Evolutionary conservation across 2,329 filamentous ascomycete genomes (phyloP).

Genomic region (Monosporascus sp.): DNA sequence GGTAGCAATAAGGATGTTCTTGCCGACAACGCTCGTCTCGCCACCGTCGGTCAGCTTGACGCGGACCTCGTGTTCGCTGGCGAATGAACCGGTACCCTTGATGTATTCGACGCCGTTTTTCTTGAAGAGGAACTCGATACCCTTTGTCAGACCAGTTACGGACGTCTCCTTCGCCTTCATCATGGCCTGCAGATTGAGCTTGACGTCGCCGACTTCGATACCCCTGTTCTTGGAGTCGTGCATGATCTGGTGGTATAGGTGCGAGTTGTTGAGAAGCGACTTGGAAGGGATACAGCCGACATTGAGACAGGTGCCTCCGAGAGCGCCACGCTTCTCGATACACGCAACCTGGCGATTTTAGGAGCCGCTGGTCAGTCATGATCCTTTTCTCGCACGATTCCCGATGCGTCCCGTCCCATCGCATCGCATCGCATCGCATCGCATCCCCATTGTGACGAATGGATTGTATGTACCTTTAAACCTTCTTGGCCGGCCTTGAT

Average conservation of each 20-base stretch:
- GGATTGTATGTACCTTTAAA: constrained; percentile 64
- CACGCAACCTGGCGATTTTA: constrained; percentile 69
- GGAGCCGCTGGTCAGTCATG: constrained; percentile 3
- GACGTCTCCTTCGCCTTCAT: constrained; percentile 99
- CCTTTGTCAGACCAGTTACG: constrained; percentile 85
- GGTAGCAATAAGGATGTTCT: constrained; percentile 98
- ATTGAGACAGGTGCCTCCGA: constrained; percentile 97
- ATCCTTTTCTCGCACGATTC: not conserved
- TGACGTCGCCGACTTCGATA: constrained; percentile 95
- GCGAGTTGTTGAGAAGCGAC: constrained; percentile 98
- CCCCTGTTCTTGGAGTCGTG: constrained; percentile 97
- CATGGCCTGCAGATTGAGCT: constrained; percentile 89
- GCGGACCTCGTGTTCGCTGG: constrained; percentile 85
- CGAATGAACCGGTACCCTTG: constrained; percentile 85
- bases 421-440: not conserved
- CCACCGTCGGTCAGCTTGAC: constrained; percentile 87
- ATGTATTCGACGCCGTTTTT: constrained; percentile 99
- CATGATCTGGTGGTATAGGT: constrained; percentile 93
- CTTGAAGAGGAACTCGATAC: constrained; percentile 97
- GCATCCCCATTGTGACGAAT: constrained; percentile 1
- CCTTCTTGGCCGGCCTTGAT: constrained; percentile 99
- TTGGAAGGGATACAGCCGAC: constrained; percentile 99
- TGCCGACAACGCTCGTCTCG: constrained; percentile 78
- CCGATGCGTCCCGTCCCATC: not conserved
- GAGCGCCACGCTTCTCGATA: constrained; percentile 93